phyloP scores from a whole-genome alignment of 176 grass and related monocot genomes.

The Zoysia pacifica region DNA sequence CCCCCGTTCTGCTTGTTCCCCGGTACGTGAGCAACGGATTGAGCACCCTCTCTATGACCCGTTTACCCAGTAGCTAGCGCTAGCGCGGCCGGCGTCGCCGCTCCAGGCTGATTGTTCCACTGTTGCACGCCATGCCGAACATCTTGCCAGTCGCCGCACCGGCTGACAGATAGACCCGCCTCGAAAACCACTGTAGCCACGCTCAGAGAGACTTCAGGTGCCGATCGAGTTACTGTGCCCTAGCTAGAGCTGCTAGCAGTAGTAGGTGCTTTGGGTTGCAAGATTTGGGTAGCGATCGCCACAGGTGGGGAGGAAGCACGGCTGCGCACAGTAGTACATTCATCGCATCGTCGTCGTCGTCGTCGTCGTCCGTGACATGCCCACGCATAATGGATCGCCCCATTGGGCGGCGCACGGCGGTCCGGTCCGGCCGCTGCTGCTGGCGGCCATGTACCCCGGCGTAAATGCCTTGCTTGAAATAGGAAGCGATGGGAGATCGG shows the following conservation, averaged over 20 bases:
- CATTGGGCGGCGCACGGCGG: not conserved
- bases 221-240: not conserved
- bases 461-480: conserved; percentile 5
- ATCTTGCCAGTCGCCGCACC: not conserved
- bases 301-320: not conserved
- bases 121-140: not conserved
- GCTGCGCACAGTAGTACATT: not conserved
- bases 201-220: not conserved
- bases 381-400: not conserved
- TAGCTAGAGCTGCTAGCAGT: not conserved
- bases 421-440: not conserved
- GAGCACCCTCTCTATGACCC: no score
- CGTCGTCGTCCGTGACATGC: not conserved
- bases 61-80: no score
- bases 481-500: conserved; percentile 4
- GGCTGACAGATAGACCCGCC: not conserved
- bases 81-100: not conserved
- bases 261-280: not conserved
- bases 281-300: not conserved
- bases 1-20: conserved; percentile 43
- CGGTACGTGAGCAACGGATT: conserved; percentile 29
- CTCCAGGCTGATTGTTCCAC: not conserved
- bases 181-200: not conserved
- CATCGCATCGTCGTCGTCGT: not conserved
- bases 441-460: not conserved